Evolutionary conservation across 1,284 basidiomycete genomes (phyloP).

Genomic region (Microbotryomycetes sp.): DNA sequence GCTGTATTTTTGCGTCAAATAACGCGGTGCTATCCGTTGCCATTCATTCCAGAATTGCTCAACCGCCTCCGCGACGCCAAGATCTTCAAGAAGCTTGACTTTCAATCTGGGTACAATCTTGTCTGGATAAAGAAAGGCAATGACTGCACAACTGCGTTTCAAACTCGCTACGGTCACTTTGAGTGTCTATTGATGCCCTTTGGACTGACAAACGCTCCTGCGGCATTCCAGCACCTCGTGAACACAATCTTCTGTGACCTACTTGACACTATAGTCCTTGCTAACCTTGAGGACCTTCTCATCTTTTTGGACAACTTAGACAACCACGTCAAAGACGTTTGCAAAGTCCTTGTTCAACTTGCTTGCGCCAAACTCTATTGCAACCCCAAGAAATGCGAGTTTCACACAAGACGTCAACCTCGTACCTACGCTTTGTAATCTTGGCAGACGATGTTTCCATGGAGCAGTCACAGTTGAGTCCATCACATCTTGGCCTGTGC

Average conservation of each 20-base stretch:
- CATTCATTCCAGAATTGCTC: conserved; percentile 43
- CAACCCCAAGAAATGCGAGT: conserved; percentile 14
- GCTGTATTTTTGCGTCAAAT: background rate
- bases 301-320: conserved; percentile 45
- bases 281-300: conserved; percentile 42
- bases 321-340: conserved; percentile 37
- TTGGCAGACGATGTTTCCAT: background rate
- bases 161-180: conserved; percentile 42
- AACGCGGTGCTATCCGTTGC: conserved; percentile 43
- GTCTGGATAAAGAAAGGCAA: conserved; percentile 35
- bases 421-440: background rate
- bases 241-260: conserved; percentile 36
- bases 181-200: conserved; percentile 45
- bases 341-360: conserved; percentile 43
- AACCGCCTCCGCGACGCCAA: conserved; percentile 37
- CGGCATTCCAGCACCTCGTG: conserved; percentile 40
- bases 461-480: background rate
- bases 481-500: conserved; percentile 3
- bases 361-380: conserved; percentile 12
- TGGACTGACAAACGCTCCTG: conserved; percentile 44
- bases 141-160: conserved; percentile 44
- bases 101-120: conserved; percentile 37
- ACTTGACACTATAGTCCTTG: conserved; percentile 35
- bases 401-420: background rate
- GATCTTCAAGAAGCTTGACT: conserved; percentile 40